These are phyloP conservation scores for Hypoxylon intermedium DNA, from an alignment of 495 filamentous ascomycete genomes.

Conservation along the genomic window DNA sequence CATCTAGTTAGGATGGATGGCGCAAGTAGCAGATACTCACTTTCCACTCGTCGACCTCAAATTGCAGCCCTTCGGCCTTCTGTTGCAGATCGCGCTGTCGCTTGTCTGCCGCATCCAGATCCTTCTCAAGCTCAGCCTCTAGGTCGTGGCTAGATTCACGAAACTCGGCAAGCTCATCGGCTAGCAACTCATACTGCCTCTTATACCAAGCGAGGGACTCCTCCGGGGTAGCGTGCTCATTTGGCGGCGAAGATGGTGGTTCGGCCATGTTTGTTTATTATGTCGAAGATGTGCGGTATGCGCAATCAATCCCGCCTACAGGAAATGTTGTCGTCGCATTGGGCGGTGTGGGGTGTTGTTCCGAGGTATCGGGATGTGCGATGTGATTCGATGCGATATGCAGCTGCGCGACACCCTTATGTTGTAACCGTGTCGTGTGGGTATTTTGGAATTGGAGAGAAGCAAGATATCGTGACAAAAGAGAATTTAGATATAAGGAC, in stretches of 20 bases:
- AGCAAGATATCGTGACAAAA: constrained; percentile 27
- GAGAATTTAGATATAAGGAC: constrained; percentile 14
- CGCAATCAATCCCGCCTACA: constrained; percentile 31
- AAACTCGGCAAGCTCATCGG: constrained; percentile 91
- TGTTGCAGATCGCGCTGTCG: constrained; percentile 83
- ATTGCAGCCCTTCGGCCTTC: constrained; percentile 81
- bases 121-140: constrained; percentile 93
- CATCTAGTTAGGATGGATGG: background rate
- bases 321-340: constrained; percentile 32
- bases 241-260: constrained; percentile 67
- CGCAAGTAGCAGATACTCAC: constrained; percentile 55
- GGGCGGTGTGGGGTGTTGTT: constrained; percentile 26
- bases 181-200: constrained; percentile 89
- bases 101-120: constrained; percentile 94
- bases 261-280: constrained; percentile 60
- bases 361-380: background rate
- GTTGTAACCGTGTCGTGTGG: constrained; percentile 11
- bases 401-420: constrained; percentile 14
- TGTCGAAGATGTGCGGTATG: constrained; percentile 27
- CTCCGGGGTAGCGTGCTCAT: constrained; percentile 63
- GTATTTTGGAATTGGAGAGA: constrained; percentile 4
- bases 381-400: constrained; percentile 16
- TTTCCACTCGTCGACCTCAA: constrained; percentile 98
- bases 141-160: constrained; percentile 92
- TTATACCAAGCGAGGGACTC: constrained; percentile 93